Conservation (phyloP, 2,329 filamentous ascomycete species). For the Lachnellula cervina region DNA sequence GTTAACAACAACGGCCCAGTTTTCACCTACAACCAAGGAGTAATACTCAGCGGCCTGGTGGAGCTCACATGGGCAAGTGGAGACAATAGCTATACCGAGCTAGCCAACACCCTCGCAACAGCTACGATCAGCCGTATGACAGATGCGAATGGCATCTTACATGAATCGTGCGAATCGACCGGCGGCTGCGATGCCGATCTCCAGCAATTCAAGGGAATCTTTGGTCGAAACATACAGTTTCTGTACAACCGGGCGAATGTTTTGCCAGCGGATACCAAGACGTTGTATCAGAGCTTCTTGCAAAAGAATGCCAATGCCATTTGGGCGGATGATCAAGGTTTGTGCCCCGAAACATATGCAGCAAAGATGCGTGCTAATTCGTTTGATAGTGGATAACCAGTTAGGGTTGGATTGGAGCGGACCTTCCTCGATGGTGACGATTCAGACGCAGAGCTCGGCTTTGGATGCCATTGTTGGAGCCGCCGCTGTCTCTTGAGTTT, state of each 20-base stretch:
- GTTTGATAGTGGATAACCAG: constrained; percentile 36
- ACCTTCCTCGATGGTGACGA: constrained; percentile 48
- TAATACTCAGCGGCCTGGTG: constrained; percentile 53
- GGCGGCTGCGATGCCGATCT: constrained; percentile 40
- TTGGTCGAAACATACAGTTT: constrained; percentile 58
- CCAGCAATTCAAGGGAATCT: constrained; percentile 69
- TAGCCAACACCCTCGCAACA: constrained; percentile 49
- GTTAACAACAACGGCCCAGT: constrained; percentile 40
- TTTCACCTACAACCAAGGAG: constrained; percentile 58
- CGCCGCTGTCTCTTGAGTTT: constrained; percentile 18
- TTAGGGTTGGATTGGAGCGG: constrained; percentile 64
- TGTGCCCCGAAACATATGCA: no score
- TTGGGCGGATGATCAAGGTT: constrained; percentile 51
- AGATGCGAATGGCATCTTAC: constrained; percentile 44
- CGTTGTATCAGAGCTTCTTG: constrained; percentile 50
- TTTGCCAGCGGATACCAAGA: constrained; percentile 40
- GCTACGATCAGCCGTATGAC: constrained; percentile 45
- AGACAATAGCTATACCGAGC: constrained; percentile 35
- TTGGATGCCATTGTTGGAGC: constrained; percentile 65
- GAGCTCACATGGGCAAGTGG: constrained; percentile 51
- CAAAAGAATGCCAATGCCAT: constrained; percentile 59
- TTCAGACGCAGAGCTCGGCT: constrained; percentile 59
- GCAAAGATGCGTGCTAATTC: no score
- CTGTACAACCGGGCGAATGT: constrained; percentile 39
- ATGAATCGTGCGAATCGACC: constrained; percentile 48